Evolutionary conservation across 139 green algal species (phyloP).

Genomic region (Picochlorum sp.): DNA sequence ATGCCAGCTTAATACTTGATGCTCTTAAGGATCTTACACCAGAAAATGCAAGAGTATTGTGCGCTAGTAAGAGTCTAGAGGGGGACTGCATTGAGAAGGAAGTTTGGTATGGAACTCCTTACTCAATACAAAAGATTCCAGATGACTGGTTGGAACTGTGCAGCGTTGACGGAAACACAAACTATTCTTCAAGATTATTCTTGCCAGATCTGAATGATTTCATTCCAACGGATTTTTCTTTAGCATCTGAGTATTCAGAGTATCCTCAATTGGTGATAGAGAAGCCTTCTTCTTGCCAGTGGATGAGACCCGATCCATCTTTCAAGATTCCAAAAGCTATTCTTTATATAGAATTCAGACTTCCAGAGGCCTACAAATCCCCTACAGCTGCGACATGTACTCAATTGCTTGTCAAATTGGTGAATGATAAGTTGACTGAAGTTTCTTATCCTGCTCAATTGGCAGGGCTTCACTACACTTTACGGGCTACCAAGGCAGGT

Average conservation of each 20-base stretch:
- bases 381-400: slow-evolving; percentile 54
- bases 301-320: slow-evolving; percentile 22
- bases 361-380: slow-evolving; percentile 40
- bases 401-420: slow-evolving; percentile 57
- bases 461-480: slow-evolving; percentile 53
- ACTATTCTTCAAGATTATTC: slow-evolving; percentile 1
- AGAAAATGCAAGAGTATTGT: slow-evolving; percentile 50
- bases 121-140: slow-evolving; percentile 34
- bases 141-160: slow-evolving; percentile 35
- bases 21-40: slow-evolving; percentile 53
- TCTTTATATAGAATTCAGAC: slow-evolving; percentile 43
- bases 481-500: slow-evolving; percentile 12
- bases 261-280: background rate
- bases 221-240: slow-evolving; percentile 31
- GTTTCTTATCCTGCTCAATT: slow-evolving; percentile 76
- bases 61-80: slow-evolving; percentile 57
- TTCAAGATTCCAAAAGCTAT: slow-evolving; percentile 51
- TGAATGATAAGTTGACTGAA: slow-evolving; percentile 75
- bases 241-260: slow-evolving; percentile 25
- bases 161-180: background rate
- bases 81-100: slow-evolving; percentile 14
- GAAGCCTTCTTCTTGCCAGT: slow-evolving; percentile 20
- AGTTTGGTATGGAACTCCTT: slow-evolving; percentile 60
- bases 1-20: slow-evolving; percentile 38
- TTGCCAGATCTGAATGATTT: slow-evolving; percentile 73